Conservation (phyloP, 257 asterid genomes). For the Salvia hispanica region DNA sequence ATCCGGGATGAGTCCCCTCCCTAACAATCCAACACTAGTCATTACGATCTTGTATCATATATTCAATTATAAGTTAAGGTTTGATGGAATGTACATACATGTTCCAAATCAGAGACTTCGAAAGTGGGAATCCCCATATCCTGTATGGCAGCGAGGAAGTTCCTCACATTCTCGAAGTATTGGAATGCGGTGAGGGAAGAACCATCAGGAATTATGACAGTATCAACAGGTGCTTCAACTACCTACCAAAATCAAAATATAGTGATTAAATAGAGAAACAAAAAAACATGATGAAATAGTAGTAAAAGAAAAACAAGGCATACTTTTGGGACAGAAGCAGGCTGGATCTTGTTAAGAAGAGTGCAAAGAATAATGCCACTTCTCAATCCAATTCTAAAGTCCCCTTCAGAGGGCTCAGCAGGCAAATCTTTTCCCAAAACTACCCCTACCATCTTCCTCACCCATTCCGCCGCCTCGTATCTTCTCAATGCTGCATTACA, state of each 20-base stretch:
- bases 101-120: slow-evolving; percentile 86
- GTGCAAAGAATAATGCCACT: slow-evolving; percentile 93
- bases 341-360: slow-evolving; percentile 77
- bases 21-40: slow-evolving; percentile 33
- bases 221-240: slow-evolving; percentile 68
- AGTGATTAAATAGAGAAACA: background rate
- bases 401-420: slow-evolving; percentile 92
- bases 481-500: slow-evolving; percentile 73
- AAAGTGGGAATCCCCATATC: slow-evolving; percentile 85
- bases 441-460: slow-evolving; percentile 85
- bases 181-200: slow-evolving; percentile 83
- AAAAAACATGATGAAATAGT: background rate
- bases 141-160: slow-evolving; percentile 71
- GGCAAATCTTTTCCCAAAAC: slow-evolving; percentile 90
- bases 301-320: slow-evolving; percentile 19
- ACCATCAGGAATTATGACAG: slow-evolving; percentile 68
- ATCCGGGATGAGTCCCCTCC: slow-evolving; percentile 84
- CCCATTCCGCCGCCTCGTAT: slow-evolving; percentile 83
- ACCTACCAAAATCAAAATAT: slow-evolving; percentile 32
- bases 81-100: slow-evolving; percentile 43
- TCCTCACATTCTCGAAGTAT: slow-evolving; percentile 82
- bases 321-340: slow-evolving; percentile 82
- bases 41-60: background rate
- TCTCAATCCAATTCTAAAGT: slow-evolving; percentile 77
- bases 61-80: background rate